Evolutionary conservation across 257 asterid genomes (phyloP), one percentile per base, ranked within the genome.

Genomic region (Mentha longifolia): DNA sequence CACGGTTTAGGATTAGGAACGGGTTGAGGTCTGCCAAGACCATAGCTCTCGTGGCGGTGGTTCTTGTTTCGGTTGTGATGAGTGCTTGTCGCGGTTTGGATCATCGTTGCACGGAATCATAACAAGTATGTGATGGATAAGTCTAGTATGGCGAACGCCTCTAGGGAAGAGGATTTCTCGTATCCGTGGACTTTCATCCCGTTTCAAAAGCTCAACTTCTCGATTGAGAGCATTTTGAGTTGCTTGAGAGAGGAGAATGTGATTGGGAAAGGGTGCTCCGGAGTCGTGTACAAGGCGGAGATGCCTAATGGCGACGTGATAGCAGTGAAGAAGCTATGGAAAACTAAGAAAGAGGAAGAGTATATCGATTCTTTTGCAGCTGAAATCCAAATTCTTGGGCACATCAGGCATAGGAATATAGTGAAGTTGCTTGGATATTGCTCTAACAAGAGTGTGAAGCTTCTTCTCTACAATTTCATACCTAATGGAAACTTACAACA

Each of bases 111-210:
- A 0, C 80, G 86, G n/a, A 89, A 84, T 45, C 76, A 83, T 22
- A 77, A 83, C 16, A 79, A 59, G 25, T 83, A 80, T 56, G 70
- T 66, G 62, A 74, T 80, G 3, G 83, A 85, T 65, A 90, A 86
- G 75, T 70, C 85, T 1, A 66, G 80, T 39, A 9, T 81, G 70
- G 31, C 83, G 3, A 66, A 63, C 33, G 69, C 79, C 20, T 61
- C 89, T 3, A 39, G 77, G 5, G 89, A 77, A 57, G 97, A 91
- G 43, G 95, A 91, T 52, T 91, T 89, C 61, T 91, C 98, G 15
- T 91, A 89, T 76, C 97, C 97, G 0, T 91, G 98, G 97, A 91
- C 86, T 33, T 94, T 91, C 25, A 94, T 91, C 17, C 97, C 98
- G 3, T 94, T 94, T 63, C 96, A 86, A 77, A 94, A 87, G 86